Evolutionary conservation across 371 early-diverging fungal species (phyloP).

Genomic region (Mucor circinelloides): DNA sequence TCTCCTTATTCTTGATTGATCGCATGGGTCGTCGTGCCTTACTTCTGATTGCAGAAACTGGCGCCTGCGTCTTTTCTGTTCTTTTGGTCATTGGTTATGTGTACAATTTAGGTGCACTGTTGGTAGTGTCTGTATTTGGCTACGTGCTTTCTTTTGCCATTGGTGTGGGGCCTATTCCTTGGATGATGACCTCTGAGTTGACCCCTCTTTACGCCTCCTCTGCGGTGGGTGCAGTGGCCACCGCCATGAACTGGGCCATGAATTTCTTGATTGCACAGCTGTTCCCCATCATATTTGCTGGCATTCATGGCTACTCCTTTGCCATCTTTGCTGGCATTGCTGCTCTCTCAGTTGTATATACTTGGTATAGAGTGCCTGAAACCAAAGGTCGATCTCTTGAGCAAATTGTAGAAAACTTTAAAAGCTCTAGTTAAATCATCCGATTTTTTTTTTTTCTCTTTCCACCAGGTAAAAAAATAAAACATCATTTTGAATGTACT

Average conservation of each 20-base stretch:
- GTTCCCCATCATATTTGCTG: slow-evolving; percentile 20
- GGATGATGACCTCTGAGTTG: slow-evolving; percentile 75
- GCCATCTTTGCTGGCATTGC: slow-evolving; percentile 31
- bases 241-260: slow-evolving; percentile 64
- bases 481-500: not conserved
- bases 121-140: slow-evolving; percentile 67
- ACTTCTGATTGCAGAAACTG: slow-evolving; percentile 54
- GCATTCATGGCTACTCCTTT: slow-evolving; percentile 20
- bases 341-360: slow-evolving; percentile 27
- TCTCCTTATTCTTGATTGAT: slow-evolving; percentile 59
- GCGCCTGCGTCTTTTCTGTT: slow-evolving; percentile 56
- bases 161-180: slow-evolving; percentile 84
- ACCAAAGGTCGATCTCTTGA: slow-evolving; percentile 72
- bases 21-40: slow-evolving; percentile 71
- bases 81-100: slow-evolving; percentile 60
- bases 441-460: not conserved
- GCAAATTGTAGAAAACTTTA: slow-evolving; percentile 36
- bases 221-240: slow-evolving; percentile 53
- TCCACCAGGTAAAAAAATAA: not conserved
- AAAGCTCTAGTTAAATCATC: not conserved
- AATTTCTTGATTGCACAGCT: slow-evolving; percentile 27
- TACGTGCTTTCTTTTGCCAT: slow-evolving; percentile 82
- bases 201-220: slow-evolving; percentile 67
- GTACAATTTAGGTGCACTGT: slow-evolving; percentile 46
- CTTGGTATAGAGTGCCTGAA: slow-evolving; percentile 70